Conservation (phyloP, 805 yeast genomes). For the Myxozyma vanderwaltii region DNA sequence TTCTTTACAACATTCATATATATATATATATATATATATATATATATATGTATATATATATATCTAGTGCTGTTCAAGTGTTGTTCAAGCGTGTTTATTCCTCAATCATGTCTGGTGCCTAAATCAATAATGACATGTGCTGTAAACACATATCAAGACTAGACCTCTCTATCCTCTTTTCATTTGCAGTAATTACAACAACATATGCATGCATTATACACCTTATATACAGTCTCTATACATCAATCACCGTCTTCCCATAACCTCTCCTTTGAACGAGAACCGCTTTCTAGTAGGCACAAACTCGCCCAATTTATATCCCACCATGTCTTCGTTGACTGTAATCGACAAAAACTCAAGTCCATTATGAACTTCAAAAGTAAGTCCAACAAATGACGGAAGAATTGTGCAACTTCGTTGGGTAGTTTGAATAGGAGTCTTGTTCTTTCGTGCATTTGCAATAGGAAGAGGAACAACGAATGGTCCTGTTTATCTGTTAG, state of each 20-base stretch:
- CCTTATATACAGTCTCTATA: background rate
- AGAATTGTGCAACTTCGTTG: slow-evolving; percentile 92
- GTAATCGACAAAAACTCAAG: slow-evolving; percentile 87
- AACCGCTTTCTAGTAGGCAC: slow-evolving; percentile 91
- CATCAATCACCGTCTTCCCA: background rate
- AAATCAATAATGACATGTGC: too few species aligned
- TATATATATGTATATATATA: too few species aligned
- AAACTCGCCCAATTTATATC: slow-evolving; percentile 91
- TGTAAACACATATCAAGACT: too few species aligned
- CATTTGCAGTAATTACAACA: background rate
- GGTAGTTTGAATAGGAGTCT: slow-evolving; percentile 90
- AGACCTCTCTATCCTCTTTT: too few species aligned
- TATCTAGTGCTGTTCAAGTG: too few species aligned
- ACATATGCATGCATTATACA: background rate
- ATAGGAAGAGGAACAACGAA: slow-evolving; percentile 94
- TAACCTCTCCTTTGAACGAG: slow-evolving; percentile 56
- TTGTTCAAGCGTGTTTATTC: too few species aligned
- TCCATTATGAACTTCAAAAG: slow-evolving; percentile 95
- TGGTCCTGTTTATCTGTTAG: slow-evolving; percentile 57
- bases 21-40: too few species aligned
- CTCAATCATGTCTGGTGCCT: too few species aligned
- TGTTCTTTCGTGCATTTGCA: slow-evolving; percentile 75
- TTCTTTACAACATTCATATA: too few species aligned
- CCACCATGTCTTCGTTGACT: slow-evolving; percentile 94
- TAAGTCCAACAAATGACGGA: slow-evolving; percentile 93